Evolutionary conservation across 257 asterid genomes (phyloP), one percentile per base, ranked within the genome.

Genomic region (Thymus mandschuricus): DNA sequence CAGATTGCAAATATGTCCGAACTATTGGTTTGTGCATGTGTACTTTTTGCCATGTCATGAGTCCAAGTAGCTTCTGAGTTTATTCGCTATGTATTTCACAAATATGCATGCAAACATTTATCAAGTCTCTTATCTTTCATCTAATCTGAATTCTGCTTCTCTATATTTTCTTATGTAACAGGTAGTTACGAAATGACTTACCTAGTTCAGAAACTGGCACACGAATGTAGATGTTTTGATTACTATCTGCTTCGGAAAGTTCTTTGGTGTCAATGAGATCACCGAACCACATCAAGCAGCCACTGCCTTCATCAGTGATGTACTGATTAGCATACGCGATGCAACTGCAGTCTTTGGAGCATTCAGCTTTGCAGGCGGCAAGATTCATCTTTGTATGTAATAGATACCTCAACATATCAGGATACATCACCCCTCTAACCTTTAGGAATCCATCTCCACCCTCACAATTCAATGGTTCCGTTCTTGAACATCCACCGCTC

Each of bases 251-350:
- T 2, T 15, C 60, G n/a, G 21, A 15, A 11, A 59, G 5, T 3
- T 60, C 60, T 60, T 48, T 75, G 44, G 30, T 51, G 51, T 75
- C 79, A 51, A 75, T 11, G 34, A 75, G 75, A 50, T 75, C 71
- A 34, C 75, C 66, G 41, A 61, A 68, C 79, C 81, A 78, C 66
- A 72, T 61, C 27, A 73, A 28, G 34, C 82, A 78, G 44, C 78
- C 77, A 51, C 61, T 54, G 9, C 75, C 77, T 60, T 72, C 78
- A 29, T 45, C 6, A 21, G 56, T 51, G 15, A 78, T 45, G 58
- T 49, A 35, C 40, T 35, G 40, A 35, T 35, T 35, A 35, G 40
- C 40, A 35, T 35, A 35, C 0, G 40, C 40, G 5, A 4, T 35
- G 40, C 40, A 35, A 35, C 40, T 35, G 40, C 40, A 35, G 40